Evolutionary conservation across 257 asterid species (phyloP), one percentile per base, ranked within the genome.

Genomic region (Fraxinus quadrangulata): DNA sequence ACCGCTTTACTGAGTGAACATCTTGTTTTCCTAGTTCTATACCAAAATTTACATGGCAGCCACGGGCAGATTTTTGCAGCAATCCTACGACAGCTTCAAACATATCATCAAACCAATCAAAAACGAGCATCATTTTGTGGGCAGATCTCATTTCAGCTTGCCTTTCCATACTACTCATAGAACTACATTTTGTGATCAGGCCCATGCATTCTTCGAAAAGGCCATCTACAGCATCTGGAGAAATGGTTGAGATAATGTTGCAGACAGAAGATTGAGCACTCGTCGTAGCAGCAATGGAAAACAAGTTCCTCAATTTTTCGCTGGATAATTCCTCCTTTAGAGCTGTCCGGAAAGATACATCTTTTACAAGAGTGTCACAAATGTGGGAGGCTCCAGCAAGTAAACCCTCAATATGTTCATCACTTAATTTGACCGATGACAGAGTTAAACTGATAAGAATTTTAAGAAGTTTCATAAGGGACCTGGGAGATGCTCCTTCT

Each of bases 41-140:
- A 59, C 84, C 90, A 82, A 86, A 86, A 47, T 82, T 83, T 65
- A 12, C 77, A 72, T 87, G 90, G 75, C 94, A 91, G 72, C 87
- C 83, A 26, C 17, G 37, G 19, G 92, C 97, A 81, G 93, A 88
- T 87, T 84, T 91, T 79, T 90, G 89, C 80, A 96, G 87, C 86
- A 83, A 42, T 80, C 76, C 86, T 72, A 84, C 83, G 81, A 96
- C 77, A 83, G 81, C 83, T 84, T 84, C 94, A 82, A 96, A 82
- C 99, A 93, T 92, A 70, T 85, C 84, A 28, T 90, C 90, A 83
- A 96, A 89, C 96, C 97, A 90, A 79, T 86, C 90, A 87, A 94
- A 87, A 21, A 86, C 85, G 56, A 88, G 67, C 66, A 92, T 83
- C 98, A 96, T 88, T 85, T 86, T 90, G 83, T 92, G 98, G 79